phyloP scores from a whole-genome alignment of 805 yeast species.

The Nakazawaea wyomingensis region DNA sequence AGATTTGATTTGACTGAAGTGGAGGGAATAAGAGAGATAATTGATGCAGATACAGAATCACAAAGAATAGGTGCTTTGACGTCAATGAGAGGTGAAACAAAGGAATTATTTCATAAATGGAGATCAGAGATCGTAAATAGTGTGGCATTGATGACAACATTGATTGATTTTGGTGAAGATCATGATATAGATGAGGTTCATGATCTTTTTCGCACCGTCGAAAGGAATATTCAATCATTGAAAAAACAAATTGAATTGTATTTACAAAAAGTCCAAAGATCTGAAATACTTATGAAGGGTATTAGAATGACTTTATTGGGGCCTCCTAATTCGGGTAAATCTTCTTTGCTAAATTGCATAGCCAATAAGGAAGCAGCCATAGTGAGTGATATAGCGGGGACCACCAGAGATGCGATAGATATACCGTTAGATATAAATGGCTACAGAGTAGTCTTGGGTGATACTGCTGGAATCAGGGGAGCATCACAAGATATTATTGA shows the following conservation, averaged over 20 bases:
- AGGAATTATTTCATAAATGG: conserved; percentile 56
- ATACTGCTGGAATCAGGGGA: conserved; percentile 86
- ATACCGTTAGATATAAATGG: conserved; percentile 79
- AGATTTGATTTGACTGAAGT: conserved; percentile 81
- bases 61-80: conserved; percentile 74
- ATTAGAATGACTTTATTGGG: conserved; percentile 73
- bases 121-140: conserved; percentile 56
- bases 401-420: conserved; percentile 86
- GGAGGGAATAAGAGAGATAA: conserved; percentile 84
- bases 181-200: conserved; percentile 69
- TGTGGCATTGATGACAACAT: conserved; percentile 75
- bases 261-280: conserved; percentile 41
- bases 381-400: conserved; percentile 88
- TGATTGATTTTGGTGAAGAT: conserved; percentile 94
- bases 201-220: conserved; percentile 47
- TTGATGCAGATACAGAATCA: conserved; percentile 90
- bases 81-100: conserved; percentile 68
- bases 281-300: conserved; percentile 67
- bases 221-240: conserved; percentile 34
- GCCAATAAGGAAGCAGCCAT: conserved; percentile 82
- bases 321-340: conserved; percentile 95
- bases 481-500: conserved; percentile 55
- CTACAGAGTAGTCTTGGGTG: conserved; percentile 76
- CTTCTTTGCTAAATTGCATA: conserved; percentile 73
- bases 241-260: conserved; percentile 40